phyloP scores from a whole-genome alignment of 805 yeast species.

The Ogataea corticis region DNA sequence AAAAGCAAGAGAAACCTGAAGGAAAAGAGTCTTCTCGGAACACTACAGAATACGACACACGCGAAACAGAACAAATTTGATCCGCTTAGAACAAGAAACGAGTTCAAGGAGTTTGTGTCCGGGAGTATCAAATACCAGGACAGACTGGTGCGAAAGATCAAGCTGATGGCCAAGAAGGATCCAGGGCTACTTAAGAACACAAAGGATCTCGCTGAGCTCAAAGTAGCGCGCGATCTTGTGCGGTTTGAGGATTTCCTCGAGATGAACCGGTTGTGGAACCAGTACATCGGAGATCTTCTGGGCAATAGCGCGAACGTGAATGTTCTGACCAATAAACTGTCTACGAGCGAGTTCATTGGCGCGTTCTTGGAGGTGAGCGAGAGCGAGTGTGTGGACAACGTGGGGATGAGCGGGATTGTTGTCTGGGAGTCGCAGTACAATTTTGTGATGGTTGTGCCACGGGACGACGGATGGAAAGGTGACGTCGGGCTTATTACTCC shows the following conservation, averaged over 20 bases:
- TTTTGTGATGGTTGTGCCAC: constrained; percentile 60
- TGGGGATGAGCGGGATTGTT: constrained; percentile 73
- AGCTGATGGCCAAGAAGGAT: constrained; percentile 26
- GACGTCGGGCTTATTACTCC: constrained; percentile 18
- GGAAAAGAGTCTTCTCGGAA: constrained; percentile 19
- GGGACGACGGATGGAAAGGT: constrained; percentile 39
- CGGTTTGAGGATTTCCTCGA: constrained; percentile 51
- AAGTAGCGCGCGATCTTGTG: constrained; percentile 25
- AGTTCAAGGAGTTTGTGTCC: constrained; percentile 44
- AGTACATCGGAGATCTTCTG: constrained; percentile 60
- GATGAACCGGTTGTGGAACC: constrained; percentile 71
- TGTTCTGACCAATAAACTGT: constrained; percentile 52
- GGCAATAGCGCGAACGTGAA: constrained; percentile 30
- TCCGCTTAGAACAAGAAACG: constrained; percentile 35
- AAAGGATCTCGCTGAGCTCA: constrained; percentile 24
- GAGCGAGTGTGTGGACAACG: constrained; percentile 53
- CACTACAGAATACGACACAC: constrained; percentile 2
- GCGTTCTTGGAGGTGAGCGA: constrained; percentile 59
- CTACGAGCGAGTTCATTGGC: constrained; percentile 83
- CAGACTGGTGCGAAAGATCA: constrained; percentile 38
- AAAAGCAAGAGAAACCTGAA: constrained; percentile 15
- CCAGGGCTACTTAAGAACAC: constrained; percentile 21
- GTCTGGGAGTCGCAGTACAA: constrained; percentile 80
- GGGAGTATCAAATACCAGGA: constrained; percentile 41
- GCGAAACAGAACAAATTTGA: constrained; percentile 22